phyloP scores from a whole-genome alignment of 1,284 basidiomycete species.

The Pisolithus thermaeus region DNA sequence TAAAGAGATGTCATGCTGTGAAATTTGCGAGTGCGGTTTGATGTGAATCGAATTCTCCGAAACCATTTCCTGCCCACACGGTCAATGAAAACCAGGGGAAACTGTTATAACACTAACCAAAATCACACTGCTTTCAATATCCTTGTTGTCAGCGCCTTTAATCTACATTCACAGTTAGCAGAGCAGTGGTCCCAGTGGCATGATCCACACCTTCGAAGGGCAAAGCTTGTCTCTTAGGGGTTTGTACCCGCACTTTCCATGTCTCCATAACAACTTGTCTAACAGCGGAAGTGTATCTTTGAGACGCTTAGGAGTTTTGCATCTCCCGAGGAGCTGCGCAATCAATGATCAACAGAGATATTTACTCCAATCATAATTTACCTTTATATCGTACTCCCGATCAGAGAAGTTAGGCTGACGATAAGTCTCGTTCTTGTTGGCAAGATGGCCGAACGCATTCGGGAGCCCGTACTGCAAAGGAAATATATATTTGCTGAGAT shows the following conservation, averaged over 20 bases:
- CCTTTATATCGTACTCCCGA: conserved; percentile 71
- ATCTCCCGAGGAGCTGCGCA: conserved; percentile 37
- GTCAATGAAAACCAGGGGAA: neutral
- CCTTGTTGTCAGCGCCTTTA: conserved; percentile 27
- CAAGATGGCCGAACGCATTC: conserved; percentile 42
- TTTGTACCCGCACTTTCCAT: conserved; percentile 67
- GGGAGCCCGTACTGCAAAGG: conserved; percentile 68
- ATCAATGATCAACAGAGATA: neutral
- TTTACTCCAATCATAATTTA: conserved; percentile 16
- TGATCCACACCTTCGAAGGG: conserved; percentile 59
- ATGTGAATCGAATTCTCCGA: conserved; percentile 58
- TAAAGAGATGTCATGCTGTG: conserved; percentile 34
- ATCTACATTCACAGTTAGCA: conserved; percentile 17
- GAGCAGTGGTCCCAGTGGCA: neutral
- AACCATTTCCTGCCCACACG: conserved; percentile 55
- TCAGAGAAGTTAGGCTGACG: conserved; percentile 51
- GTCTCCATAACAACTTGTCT: conserved; percentile 61
- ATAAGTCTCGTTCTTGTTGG: conserved; percentile 23
- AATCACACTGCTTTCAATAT: conserved; percentile 51
- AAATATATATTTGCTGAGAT: conserved; percentile 79
- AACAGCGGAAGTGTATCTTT: conserved; percentile 49
- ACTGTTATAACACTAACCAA: conserved; percentile 36
- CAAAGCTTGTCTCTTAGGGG: conserved; percentile 61
- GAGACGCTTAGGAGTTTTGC: conserved; percentile 72
- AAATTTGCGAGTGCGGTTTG: conserved; percentile 42